Evolutionary conservation across 2,329 filamentous ascomycete species (phyloP).

Genomic region (Fusarium verrucosum): DNA sequence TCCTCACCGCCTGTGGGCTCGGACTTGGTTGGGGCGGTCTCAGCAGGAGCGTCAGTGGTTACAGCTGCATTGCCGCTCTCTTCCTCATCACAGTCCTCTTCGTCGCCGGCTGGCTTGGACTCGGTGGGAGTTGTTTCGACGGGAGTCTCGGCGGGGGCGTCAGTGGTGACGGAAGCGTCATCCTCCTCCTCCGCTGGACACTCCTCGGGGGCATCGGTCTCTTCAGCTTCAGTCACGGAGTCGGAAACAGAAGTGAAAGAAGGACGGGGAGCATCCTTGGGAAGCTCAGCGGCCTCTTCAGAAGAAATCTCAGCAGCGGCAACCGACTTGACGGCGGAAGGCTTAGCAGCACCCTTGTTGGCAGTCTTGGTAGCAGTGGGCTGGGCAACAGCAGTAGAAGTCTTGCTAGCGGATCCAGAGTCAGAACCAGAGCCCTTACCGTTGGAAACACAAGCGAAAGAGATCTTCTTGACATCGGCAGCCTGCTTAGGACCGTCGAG

Average conservation of each 20-base stretch:
- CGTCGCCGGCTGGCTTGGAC: not conserved
- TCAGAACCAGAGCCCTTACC: constrained; percentile 19
- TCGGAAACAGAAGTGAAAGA: constrained; percentile 26
- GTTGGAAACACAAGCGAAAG: constrained; percentile 59
- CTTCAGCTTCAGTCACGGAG: constrained; percentile 13
- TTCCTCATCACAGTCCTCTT: not conserved
- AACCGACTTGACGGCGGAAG: constrained; percentile 10
- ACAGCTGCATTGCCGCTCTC: not conserved
- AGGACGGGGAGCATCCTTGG: constrained; percentile 33
- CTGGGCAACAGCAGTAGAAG: constrained; percentile 11
- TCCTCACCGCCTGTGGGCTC: not conserved
- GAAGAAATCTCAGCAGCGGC: constrained; percentile 3
- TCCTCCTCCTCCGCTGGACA: not conserved
- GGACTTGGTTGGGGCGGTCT: not conserved
- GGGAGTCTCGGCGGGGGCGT: not conserved
- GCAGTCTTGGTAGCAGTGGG: constrained; percentile 22
- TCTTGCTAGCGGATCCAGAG: not conserved
- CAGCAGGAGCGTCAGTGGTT: not conserved
- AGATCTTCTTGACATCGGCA: constrained; percentile 54
- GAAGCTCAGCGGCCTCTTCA: constrained; percentile 3
- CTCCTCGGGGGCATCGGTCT: not conserved
- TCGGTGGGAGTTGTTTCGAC: not conserved
- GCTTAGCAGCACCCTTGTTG: constrained; percentile 9
- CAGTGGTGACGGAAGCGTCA: not conserved
- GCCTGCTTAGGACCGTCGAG: constrained; percentile 39